Base-by-base conservation (phyloP, 345 rosid species). In the Jatropha curcas region DNA sequence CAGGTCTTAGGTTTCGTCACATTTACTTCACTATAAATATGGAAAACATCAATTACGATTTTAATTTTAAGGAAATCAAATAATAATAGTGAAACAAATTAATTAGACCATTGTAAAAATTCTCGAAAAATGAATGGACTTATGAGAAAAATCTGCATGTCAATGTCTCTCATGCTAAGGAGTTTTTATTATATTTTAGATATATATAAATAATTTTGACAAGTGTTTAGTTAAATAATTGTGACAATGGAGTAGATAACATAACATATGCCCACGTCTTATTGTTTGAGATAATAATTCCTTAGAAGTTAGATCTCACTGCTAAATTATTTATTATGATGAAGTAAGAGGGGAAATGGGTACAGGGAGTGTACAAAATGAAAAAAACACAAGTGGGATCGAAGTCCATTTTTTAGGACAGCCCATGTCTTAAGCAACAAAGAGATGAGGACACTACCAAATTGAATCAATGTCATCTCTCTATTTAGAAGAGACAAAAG, bases 401-500 rank as follows among this genome's bases (percentile, higher is more conserved):
- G n/a, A 35, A 50, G 31, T 37, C 25, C 48, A 57, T 13, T 41
- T 20, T 33, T 34, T 50, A 41, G 63, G 81, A 77, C 81, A 71
- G 3, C 67, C 70, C 77, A 73, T 70, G 71, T n/a, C 68, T 55
- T 60, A 45, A 27, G 68, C 30, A 20, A 58, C 41, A 53, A 58
- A 37, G 35, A 33, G 76, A 70, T 2, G 20, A 62, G 65, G 52
- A 64, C 55, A 71, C 52, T 20, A 25, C 31, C 67, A 39, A 39
- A 70, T 25, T 41, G 30, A 41, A 62, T 48, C 61, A 30, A 55
- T 39, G 67, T 74, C 72, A 31, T 60, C 55, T 11, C 16, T 48
- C 31, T 60, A 33, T 6, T 12, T n/a, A 0, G 22, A 46, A 24
- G 19, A 27, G 58, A 57, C 46, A 66, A 59, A 43, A 62, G 37